Evolutionary conservation across 768 basidiomycete genomes (phyloP).

Genomic region (Lyophyllum semitale): DNA sequence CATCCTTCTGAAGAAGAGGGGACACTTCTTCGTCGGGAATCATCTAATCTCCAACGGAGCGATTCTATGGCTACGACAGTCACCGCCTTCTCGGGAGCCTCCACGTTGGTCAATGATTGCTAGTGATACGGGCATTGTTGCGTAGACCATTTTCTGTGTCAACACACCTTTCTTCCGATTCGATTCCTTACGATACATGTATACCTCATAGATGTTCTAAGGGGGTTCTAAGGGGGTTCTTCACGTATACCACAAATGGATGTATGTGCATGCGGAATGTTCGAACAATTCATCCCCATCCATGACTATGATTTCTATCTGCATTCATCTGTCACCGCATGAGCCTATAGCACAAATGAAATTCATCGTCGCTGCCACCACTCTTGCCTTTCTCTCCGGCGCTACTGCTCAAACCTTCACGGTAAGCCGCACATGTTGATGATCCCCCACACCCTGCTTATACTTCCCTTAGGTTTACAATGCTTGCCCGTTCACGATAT

Average conservation of each 20-base stretch:
- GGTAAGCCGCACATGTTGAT: neutral
- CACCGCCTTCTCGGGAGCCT: conserved; percentile 8
- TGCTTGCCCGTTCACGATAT: conserved; percentile 49
- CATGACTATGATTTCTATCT: no score
- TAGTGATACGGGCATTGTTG: no score
- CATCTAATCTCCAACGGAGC: conserved; percentile 8
- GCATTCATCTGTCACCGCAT: no score
- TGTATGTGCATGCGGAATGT: no score
- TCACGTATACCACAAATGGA: no score
- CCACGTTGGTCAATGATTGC: conserved; percentile 1
- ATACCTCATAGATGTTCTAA: no score
- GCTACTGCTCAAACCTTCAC: conserved; percentile 11
- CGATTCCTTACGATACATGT: no score
- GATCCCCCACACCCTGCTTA: neutral
- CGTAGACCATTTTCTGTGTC: neutral
- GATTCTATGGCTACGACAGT: conserved; percentile 4
- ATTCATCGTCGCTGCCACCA: no score
- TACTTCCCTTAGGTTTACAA: conserved; percentile 28
- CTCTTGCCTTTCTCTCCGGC: neutral
- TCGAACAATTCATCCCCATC: no score
- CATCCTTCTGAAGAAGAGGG: conserved; percentile 6
- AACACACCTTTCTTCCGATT: neutral
- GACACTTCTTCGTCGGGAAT: conserved; percentile 5
- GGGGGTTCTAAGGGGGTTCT: no score
- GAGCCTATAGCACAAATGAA: no score